Conservation (phyloP, 495 filamentous ascomycete genomes). For the Penicillium silybi region DNA sequence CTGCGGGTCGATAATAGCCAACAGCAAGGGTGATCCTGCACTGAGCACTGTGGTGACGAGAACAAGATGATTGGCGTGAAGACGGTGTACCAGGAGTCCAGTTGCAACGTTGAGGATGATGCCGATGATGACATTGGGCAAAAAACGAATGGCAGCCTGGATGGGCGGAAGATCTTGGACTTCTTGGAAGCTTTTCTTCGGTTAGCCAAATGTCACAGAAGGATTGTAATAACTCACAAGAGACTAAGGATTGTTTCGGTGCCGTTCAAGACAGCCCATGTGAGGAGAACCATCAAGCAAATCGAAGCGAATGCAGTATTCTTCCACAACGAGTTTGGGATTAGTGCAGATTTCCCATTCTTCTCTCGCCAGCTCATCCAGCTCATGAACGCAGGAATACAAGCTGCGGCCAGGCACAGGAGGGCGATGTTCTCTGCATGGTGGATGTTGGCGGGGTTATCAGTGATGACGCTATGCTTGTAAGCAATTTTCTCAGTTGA, state of each 20-base stretch:
- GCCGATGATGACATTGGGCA: conserved; percentile 51
- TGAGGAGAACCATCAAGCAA: conserved; percentile 49
- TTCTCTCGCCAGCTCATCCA: conserved; percentile 47
- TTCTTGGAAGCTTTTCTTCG: conserved; percentile 39
- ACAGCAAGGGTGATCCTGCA: conserved; percentile 48
- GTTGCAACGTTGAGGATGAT: conserved; percentile 48
- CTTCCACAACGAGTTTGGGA: conserved; percentile 54
- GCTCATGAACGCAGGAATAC: conserved; percentile 41
- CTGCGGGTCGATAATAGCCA: conserved; percentile 40
- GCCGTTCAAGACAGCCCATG: conserved; percentile 44
- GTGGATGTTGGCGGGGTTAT: conserved; percentile 31
- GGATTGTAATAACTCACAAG: conserved; percentile 24
- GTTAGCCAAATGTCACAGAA: not conserved
- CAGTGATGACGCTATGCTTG: conserved; percentile 32
- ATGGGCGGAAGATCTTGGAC: conserved; percentile 43
- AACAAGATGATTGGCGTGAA: conserved; percentile 45
- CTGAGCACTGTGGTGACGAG: conserved; percentile 38
- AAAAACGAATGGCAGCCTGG: conserved; percentile 49
- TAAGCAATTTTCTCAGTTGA: not conserved
- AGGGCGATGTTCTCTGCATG: conserved; percentile 36
- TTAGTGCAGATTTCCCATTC: conserved; percentile 41
- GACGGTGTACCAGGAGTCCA: conserved; percentile 48
- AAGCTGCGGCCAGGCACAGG: conserved; percentile 30
- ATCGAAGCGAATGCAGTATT: conserved; percentile 46
- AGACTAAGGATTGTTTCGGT: conserved; percentile 52